Evolutionary conservation across 140 eudicot species (phyloP), one percentile per base, ranked within the genome.

Genomic region (Flaveria floridana): DNA sequence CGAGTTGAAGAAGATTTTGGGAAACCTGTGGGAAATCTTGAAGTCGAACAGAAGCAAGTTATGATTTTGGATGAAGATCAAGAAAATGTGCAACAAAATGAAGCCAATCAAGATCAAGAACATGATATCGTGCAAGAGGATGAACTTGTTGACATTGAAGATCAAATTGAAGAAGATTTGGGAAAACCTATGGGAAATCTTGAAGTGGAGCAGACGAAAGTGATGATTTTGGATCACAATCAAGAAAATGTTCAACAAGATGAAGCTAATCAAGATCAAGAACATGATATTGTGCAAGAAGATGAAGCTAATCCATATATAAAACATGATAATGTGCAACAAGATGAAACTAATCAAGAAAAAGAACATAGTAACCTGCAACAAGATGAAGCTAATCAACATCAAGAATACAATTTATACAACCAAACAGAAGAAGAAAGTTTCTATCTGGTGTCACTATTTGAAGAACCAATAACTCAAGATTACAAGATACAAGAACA

Each of bases 91-190:
- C 55, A 13, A 48, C 16, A 44, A 44, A 14, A 2, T 48, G 55
- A 48, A 12, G 74, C 66, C 10, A 78, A 19, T 69, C 44, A 69
- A 21, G 61, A 47, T 44, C 73, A 69, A 21, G 41, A 68, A 44
- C 13, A 68, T 68, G 57, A 34, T 34, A 34, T 34, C 4, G 50
- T 44, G 14, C 50, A 21, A 58, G 25, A 55, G 16, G 26, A 55
- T 55, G 62, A 55, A 16, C 6, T 1, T 57, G 3, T 55, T 55
- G 62, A 55, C 11, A 7, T 16, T 55, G 26, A 55, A 55, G 28
- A 57, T 57, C 14, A 20, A 57, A 21, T 7, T 21, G 28, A 57
- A 57, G 34, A 57, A 7, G 2, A 57, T 57, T 55, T 55, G 62
- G 62, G 7, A 0, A 50, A 9, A 3, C n/a, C n/a, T 50, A 15